Evolutionary conservation across 768 basidiomycete genomes (phyloP).

Genomic region (Vararia minispora): DNA sequence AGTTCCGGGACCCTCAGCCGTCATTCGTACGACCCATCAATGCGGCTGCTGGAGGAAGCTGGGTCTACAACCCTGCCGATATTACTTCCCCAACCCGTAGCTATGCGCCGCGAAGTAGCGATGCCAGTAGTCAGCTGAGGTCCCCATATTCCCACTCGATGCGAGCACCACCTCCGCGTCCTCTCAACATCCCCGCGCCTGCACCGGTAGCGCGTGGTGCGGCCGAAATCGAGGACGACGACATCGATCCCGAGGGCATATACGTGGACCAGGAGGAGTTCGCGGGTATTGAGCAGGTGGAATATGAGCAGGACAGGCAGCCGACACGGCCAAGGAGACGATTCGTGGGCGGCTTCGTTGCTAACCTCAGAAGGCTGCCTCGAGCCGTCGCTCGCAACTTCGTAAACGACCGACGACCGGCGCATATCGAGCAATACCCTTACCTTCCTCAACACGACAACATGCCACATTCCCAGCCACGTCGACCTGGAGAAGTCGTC

Average conservation of each 20-base stretch:
- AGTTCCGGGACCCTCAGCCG: too few relatives aligned
- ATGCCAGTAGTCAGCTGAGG: too few relatives aligned
- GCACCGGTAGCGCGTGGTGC: neutral
- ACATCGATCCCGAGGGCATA: conserved; percentile 10
- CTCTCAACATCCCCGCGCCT: conserved; percentile 4
- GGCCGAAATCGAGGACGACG: conserved; percentile 5
- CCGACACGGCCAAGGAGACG: conserved; percentile 1
- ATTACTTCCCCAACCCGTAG: too few relatives aligned
- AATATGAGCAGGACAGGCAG: conserved; percentile 1
- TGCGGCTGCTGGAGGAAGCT: too few relatives aligned
- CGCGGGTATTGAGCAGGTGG: neutral
- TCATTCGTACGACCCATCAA: too few relatives aligned
- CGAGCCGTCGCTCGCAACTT: conserved; percentile 10
- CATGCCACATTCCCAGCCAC: neutral
- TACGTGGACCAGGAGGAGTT: conserved; percentile 3
- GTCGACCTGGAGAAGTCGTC: neutral
- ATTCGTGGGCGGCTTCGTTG: conserved; percentile 13
- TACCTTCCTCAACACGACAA: conserved; percentile 1
- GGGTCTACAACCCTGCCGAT: too few relatives aligned
- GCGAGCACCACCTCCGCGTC: too few relatives aligned
- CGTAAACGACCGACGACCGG: conserved; percentile 2
- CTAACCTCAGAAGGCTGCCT: conserved; percentile 8
- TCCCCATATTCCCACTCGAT: too few relatives aligned
- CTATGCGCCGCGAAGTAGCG: too few relatives aligned
- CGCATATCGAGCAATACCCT: neutral